Percentiles rank a stretch among this genome's conserved stretches.
phyloP scores from a whole-genome alignment of 371 early-diverging fungal genomes.

The Syncephalastrum sp. region DNA sequence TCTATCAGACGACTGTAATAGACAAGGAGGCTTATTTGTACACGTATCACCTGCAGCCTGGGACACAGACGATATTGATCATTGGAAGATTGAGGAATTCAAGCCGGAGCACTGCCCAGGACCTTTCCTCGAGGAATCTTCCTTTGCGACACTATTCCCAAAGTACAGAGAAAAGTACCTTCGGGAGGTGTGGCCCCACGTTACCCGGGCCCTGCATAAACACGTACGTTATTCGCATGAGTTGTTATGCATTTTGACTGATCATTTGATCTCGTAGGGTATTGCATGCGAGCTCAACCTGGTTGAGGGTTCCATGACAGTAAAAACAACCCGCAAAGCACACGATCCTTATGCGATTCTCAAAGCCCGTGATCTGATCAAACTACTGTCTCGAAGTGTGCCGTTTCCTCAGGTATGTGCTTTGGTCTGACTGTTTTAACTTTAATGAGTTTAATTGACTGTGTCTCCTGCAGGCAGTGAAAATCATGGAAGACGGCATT shows the following conservation, averaged over 20 bases:
- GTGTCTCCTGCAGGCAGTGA: constrained; percentile 60
- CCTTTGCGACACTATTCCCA: constrained; percentile 98
- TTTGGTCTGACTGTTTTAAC: not conserved
- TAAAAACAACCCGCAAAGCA: constrained; percentile 96
- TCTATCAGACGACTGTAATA: too few relatives aligned
- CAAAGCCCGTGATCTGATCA: constrained; percentile 96
- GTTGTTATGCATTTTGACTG: constrained; percentile 4
- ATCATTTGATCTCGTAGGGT: constrained; percentile 57
- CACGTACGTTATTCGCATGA: constrained; percentile 44
- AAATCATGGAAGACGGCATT: constrained; percentile 92
- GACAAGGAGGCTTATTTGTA: not conserved
- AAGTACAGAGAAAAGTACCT: constrained; percentile 98
- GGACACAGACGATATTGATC: constrained; percentile 94
- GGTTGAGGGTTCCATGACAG: constrained; percentile 97
- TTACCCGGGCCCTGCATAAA: constrained; percentile 86
- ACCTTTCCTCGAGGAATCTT: constrained; percentile 95
- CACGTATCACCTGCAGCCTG: constrained; percentile 59
- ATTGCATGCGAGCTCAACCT: constrained; percentile 92
- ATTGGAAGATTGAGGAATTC: constrained; percentile 94
- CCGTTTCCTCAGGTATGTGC: constrained; percentile 84
- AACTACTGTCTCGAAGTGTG: constrained; percentile 94
- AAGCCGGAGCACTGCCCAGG: constrained; percentile 74
- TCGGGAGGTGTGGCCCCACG: constrained; percentile 93
- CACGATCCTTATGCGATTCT: constrained; percentile 97
- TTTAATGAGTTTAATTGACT: not conserved